Evolutionary conservation across 2,329 filamentous ascomycete genomes (phyloP), one percentile per base, ranked within the genome.

Genomic region (Fusarium poae): DNA sequence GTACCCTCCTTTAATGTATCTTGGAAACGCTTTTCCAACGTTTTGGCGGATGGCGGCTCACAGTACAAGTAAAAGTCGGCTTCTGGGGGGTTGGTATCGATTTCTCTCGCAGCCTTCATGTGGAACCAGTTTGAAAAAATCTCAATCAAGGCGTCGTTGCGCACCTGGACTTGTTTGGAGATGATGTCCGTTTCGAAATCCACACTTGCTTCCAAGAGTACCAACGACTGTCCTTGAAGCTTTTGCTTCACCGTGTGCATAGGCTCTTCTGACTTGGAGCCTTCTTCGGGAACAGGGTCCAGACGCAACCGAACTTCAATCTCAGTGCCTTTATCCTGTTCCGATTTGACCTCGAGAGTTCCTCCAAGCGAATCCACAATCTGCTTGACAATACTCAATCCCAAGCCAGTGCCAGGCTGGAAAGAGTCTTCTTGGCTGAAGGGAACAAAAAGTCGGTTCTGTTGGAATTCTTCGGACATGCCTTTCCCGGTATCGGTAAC

Each of bases 401-500:
- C 89, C 0, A 91, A 78, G 0, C 89, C 89, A 1, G 87, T 87
- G 1, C 89, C 89, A 7, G 84, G 83, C 3, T 86, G 83, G 20
- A 92, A 77, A 0, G 82, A 81, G 57, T 90, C 85, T 71, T 91
- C 89, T 67, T 91, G 89, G 0, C 83, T 79, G 64, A 91, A 91
- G 0, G 88, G 87, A 0, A 85, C 86, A 70, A 88, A 91, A 0
- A 91, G 77, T 18, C 85, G 83, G 16, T 85, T 85, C 21, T 85
- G 82, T 54, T 90, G 79, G 68, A 88, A 91, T 23, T 89, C 86
- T 35, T 85, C 82, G 0, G 85, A 86, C 65, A 91, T 91, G 11
- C 89, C 89, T 63, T 86, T 86, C 2, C 89, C 89, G 3, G 88
- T 89, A 74, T 92, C 89, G 0, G 82, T 81, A 11, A 91, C 84